phyloP scores from a whole-genome alignment of 805 yeast species.

The Wickerhamomyces hampshirensis region DNA sequence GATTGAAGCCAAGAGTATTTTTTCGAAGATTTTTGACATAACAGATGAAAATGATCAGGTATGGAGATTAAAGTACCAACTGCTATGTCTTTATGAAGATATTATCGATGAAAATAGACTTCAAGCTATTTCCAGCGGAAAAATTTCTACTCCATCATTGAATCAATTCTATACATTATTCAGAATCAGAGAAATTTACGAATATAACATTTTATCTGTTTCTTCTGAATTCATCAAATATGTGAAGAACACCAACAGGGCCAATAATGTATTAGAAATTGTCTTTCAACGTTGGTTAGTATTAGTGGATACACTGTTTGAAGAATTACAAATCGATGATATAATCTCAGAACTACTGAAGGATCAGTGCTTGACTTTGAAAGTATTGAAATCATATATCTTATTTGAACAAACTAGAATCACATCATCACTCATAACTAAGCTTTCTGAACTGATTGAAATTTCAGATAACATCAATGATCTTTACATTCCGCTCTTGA shows the following conservation, averaged over 20 bases:
- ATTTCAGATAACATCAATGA: neutral
- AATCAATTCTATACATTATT: constrained; percentile 35
- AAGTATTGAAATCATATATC: constrained; percentile 33
- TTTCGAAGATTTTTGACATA: constrained; percentile 24
- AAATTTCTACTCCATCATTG: constrained; percentile 3
- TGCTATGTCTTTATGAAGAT: constrained; percentile 44
- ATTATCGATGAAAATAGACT: constrained; percentile 26
- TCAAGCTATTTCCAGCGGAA: constrained; percentile 1
- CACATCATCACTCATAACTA: constrained; percentile 26
- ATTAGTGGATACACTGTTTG: constrained; percentile 33
- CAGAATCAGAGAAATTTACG: constrained; percentile 45
- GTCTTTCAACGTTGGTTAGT: constrained; percentile 54
- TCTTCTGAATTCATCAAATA: constrained; percentile 23
- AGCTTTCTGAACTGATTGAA: constrained; percentile 14
- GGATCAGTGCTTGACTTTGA: constrained; percentile 15
- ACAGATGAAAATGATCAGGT: constrained; percentile 17
- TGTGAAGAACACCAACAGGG: constrained; percentile 12
- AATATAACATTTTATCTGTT: constrained; percentile 22
- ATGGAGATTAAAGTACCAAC: constrained; percentile 45
- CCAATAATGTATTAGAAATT: constrained; percentile 12
- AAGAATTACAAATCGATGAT: constrained; percentile 23
- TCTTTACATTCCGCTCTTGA: constrained; percentile 7
- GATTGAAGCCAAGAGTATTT: constrained; percentile 17
- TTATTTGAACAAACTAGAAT: constrained; percentile 44
- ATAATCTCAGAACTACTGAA: constrained; percentile 27